Evolutionary conservation across 805 yeast genomes (phyloP), one percentile per base, ranked within the genome.

Genomic region (Schizosaccharomyces octosporus): DNA sequence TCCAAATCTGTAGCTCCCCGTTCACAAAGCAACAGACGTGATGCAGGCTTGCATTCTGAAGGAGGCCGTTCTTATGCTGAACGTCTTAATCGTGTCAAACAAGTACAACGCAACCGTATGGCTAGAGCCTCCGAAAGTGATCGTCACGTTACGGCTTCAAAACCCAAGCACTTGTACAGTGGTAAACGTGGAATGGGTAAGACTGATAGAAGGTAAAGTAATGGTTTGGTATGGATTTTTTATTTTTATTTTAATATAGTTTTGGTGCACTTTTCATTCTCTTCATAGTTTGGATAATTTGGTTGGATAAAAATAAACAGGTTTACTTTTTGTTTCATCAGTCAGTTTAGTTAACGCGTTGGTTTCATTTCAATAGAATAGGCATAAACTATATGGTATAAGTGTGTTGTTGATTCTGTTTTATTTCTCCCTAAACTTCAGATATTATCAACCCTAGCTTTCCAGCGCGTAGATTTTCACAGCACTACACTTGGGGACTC

Each of bases 71-170:
- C 83, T 59, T 87, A 84, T 74, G 88, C 95, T 62, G 93, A 84
- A 66, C 83, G 93, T 78, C 76, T 88, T 74, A 84, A 81, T 70
- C 89, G 88, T 77, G 72, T 86, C 68, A 89, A 86, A 73, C 87
- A 95, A 80, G 83, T 95, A 75, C 94, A 85, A 70, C 82, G 97
- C 76, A 87, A 89, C 75, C 83, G 89, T 77, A 73, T 78, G 69
- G 96, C 97, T 55, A 83, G 95, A 74, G 85, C 82, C 66, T 96
- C 97, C 76, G 99, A 93, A 76, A 85, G 86, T 70, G 99, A 93
- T 75, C 83, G 97, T 74, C 95, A 87, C 72, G 77, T 81, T 63
- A 80, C 88, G 62, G 93, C 85, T 61, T 76, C 86, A 64, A 73
- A 86, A 75, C 95, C 97, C 65, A 90, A 89, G 78, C 98, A 93